Evolutionary conservation across 257 asterid species (phyloP).

Genomic region (Asclepias syriaca): DNA sequence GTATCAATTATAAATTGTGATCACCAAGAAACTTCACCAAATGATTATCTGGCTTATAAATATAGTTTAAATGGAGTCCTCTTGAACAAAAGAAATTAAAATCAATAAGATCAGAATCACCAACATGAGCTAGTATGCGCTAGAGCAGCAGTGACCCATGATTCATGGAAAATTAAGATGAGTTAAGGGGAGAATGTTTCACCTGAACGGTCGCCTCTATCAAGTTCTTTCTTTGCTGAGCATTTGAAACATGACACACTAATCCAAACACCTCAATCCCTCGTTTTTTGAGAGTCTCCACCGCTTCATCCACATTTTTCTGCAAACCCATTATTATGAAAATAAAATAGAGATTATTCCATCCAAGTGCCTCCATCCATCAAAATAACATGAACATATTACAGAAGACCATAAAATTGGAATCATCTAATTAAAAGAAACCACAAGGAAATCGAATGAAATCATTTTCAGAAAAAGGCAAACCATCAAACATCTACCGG

Average conservation of each 20-base stretch:
- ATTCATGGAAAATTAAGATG: too few species aligned
- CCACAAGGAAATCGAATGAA: background rate
- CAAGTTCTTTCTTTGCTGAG: constrained; percentile 72
- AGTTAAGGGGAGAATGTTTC: background rate
- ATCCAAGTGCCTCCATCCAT: background rate
- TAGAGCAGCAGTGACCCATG: background rate
- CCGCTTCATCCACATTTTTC: constrained; percentile 90
- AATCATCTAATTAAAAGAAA: background rate
- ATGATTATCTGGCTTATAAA: background rate
- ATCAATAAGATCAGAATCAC: background rate
- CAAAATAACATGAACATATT: background rate
- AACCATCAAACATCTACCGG: background rate
- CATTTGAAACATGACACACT: constrained; percentile 80
- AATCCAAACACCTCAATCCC: constrained; percentile 71
- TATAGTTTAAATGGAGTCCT: background rate
- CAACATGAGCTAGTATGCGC: background rate
- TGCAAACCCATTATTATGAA: constrained; percentile 21
- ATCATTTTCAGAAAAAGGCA: background rate
- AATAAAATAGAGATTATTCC: background rate
- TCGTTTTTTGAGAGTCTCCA: constrained; percentile 43
- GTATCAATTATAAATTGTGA: background rate
- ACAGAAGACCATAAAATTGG: background rate
- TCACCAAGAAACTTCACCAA: constrained; percentile 1
- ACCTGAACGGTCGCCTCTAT: constrained; percentile 71
- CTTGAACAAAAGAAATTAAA: background rate